A percentile compares a stretch with the other conserved stretches of the same genome.
Evolutionary conservation across 1,284 basidiomycete genomes (phyloP).

Genomic region (Boletus hoseneyae): DNA sequence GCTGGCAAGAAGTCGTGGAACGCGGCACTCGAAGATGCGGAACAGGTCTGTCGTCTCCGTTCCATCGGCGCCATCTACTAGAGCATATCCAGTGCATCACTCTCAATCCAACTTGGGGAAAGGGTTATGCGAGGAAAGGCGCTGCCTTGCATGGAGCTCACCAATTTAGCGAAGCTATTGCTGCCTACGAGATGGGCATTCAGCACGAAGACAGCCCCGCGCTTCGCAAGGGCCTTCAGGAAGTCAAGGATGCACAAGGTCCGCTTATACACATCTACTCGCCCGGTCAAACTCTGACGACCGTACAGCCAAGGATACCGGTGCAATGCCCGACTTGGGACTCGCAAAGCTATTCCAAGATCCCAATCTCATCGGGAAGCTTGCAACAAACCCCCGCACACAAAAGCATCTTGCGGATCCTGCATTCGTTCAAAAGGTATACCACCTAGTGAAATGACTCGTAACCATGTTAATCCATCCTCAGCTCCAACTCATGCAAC

Average conservation of each 20-base stretch:
- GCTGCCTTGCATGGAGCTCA: conserved; percentile 89
- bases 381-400: conserved; percentile 86
- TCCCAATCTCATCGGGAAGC: conserved; percentile 79
- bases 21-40: conserved; percentile 84
- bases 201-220: conserved; percentile 80
- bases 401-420: conserved; percentile 82
- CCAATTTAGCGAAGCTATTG: conserved; percentile 81
- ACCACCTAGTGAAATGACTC: not conserved
- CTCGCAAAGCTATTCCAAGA: conserved; percentile 84
- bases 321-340: conserved; percentile 47
- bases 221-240: conserved; percentile 83
- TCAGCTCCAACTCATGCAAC: conserved; percentile 59
- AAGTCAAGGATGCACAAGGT: conserved; percentile 81
- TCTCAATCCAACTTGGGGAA: conserved; percentile 82
- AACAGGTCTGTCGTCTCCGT: conserved; percentile 56
- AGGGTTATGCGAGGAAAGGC: conserved; percentile 91
- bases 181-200: conserved; percentile 77
- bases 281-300: conserved; percentile 5
- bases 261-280: conserved; percentile 15
- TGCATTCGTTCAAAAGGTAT: conserved; percentile 68
- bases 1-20: conserved; percentile 79
- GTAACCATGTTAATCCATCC: not conserved
- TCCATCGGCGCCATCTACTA: conserved; percentile 6
- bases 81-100: conserved; percentile 58
- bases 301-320: conserved; percentile 39